Percentiles rank a stretch among this genome's conserved stretches.
These are phyloP conservation scores for Effrenium voratum DNA, from an alignment of 73 alveolate genomes.

Conservation along the genomic window DNA sequence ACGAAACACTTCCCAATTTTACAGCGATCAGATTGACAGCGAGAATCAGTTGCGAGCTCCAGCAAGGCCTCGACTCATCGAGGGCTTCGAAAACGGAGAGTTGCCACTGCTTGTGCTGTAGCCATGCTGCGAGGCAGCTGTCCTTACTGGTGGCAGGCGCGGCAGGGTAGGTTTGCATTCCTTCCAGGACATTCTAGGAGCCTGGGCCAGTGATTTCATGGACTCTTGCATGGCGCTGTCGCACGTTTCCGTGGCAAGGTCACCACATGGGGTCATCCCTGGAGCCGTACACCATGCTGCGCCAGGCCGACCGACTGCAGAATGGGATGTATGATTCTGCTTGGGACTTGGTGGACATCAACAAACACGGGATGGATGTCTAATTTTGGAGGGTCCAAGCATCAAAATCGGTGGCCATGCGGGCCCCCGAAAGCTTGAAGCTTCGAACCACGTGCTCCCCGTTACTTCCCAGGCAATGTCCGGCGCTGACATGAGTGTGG, in stretches of 20 bases:
- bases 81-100: neutral
- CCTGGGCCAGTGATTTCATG: neutral
- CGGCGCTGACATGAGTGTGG: neutral
- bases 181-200: neutral
- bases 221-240: neutral
- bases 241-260: neutral
- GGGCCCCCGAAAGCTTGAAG: too few species aligned
- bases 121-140: neutral
- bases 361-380: too few species aligned
- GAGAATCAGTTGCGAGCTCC: neutral
- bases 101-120: neutral
- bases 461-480: neutral
- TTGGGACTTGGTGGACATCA: too few species aligned
- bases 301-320: too few species aligned
- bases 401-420: too few species aligned
- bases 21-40: too few species aligned
- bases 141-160: conserved; percentile 14
- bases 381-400: too few species aligned
- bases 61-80: neutral
- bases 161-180: neutral
- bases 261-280: conserved; percentile 84
- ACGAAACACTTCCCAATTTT: too few species aligned
- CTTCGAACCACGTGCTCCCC: too few species aligned
- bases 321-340: too few species aligned
- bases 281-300: conserved; percentile 90